Evolutionary conservation across 441 rosid genomes (phyloP).

Genomic region (Cnidoscolus chayamansa): DNA sequence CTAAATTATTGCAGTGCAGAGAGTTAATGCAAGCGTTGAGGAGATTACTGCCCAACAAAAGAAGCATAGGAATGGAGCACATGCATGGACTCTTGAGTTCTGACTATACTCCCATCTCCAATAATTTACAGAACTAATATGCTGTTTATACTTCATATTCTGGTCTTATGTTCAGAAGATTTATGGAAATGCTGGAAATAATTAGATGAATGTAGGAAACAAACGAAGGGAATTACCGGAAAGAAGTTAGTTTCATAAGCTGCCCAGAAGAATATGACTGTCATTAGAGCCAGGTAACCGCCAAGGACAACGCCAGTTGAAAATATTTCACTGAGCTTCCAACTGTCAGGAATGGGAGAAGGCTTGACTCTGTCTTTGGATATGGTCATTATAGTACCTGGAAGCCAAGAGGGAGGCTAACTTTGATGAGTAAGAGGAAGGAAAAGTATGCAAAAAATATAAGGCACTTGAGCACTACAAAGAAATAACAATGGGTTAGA

Average conservation of each 20-base stretch:
- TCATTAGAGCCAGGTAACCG: conserved; percentile 70
- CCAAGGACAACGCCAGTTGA: conserved; percentile 88
- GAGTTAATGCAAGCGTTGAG: not conserved
- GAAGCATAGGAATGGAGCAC: not conserved
- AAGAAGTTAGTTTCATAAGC: conserved; percentile 66
- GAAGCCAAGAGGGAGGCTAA: not conserved
- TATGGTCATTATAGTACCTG: conserved; percentile 88
- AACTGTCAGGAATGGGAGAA: conserved; percentile 85
- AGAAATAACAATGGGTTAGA: not conserved
- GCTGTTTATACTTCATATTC: not conserved
- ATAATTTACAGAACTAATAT: not conserved
- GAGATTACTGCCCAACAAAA: too few species aligned
- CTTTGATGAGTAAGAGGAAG: conserved; percentile 4
- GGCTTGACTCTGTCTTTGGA: conserved; percentile 89
- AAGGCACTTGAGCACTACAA: not conserved
- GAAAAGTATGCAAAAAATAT: not conserved
- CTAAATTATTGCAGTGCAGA: conserved; percentile 2
- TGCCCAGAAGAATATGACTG: conserved; percentile 81
- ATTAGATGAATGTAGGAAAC: not conserved
- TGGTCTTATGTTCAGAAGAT: not conserved
- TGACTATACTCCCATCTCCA: too few species aligned
- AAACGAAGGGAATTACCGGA: conserved; percentile 37
- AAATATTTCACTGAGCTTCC: conserved; percentile 81
- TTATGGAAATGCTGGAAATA: not conserved
- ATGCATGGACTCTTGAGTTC: not conserved